Conservation (phyloP, 257 asterid species). For the Rubia yunnanensis region DNA sequence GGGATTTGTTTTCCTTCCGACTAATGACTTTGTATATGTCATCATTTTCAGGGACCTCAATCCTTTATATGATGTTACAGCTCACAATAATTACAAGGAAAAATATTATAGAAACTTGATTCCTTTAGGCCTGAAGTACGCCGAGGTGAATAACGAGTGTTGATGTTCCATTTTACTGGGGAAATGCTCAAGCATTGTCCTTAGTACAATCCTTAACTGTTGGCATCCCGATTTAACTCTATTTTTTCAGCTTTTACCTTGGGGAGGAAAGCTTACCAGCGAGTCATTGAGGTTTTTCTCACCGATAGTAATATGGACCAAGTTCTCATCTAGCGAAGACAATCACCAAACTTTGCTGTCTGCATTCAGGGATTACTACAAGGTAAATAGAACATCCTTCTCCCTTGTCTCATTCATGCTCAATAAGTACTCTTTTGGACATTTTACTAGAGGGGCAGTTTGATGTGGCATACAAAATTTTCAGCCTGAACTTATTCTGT, state of each 20-base stretch:
- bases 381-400: slow-evolving; percentile 36
- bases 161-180: background rate
- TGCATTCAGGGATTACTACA: slow-evolving; percentile 79
- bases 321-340: slow-evolving; percentile 47
- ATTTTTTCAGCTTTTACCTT: slow-evolving; percentile 93
- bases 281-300: slow-evolving; percentile 86
- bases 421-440: background rate
- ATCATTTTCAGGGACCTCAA: slow-evolving; percentile 70
- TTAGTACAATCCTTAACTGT: slow-evolving; percentile 22
- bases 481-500: background rate
- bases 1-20: background rate
- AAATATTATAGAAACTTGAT: slow-evolving; percentile 59
- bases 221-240: slow-evolving; percentile 34
- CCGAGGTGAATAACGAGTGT: slow-evolving; percentile 36
- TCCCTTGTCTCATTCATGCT: background rate
- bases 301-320: slow-evolving; percentile 84
- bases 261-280: slow-evolving; percentile 93
- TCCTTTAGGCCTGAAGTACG: slow-evolving; percentile 59
- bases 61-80: slow-evolving; percentile 62
- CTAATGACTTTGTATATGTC: slow-evolving; percentile 3
- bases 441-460: background rate
- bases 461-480: background rate
- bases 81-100: slow-evolving; percentile 54
- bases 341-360: slow-evolving; percentile 45
- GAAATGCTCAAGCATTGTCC: slow-evolving; percentile 3